A percentile compares a stretch with the other conserved stretches of the same genome.
phyloP scores from a whole-genome alignment of 2,329 filamentous ascomycete genomes.

The Penicillium olsonii region DNA sequence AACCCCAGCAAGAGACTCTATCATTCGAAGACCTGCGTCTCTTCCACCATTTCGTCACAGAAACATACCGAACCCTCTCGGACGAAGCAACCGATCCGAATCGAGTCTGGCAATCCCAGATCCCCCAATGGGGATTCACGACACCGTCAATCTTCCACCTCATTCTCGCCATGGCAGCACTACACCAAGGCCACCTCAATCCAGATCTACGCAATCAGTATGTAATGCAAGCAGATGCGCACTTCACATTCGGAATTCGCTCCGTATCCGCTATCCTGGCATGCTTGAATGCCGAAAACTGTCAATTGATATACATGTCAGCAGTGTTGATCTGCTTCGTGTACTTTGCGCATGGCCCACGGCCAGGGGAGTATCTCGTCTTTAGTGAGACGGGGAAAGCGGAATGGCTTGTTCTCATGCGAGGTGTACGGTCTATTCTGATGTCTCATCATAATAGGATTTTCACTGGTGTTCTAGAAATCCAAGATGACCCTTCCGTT shows the following conservation, averaged over 20 bases:
- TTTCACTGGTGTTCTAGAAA: conserved; percentile 28
- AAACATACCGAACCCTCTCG: conserved; percentile 28
- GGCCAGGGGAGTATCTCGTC: conserved; percentile 33
- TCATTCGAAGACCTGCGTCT: conserved; percentile 33
- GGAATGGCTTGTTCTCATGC: conserved; percentile 36
- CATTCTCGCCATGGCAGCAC: conserved; percentile 32
- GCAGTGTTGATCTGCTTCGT: conserved; percentile 34
- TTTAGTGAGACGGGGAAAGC: conserved; percentile 31
- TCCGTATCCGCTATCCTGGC: conserved; percentile 34
- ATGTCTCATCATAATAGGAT: conserved; percentile 18
- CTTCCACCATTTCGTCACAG: conserved; percentile 34
- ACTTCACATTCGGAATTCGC: conserved; percentile 38
- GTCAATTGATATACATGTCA: conserved; percentile 36
- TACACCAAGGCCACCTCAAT: conserved; percentile 28
- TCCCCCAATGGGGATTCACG: conserved; percentile 32
- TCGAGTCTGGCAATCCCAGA: conserved; percentile 31
- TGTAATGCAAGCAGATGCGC: conserved; percentile 30
- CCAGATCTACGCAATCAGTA: conserved; percentile 24
- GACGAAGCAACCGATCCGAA: conserved; percentile 22
- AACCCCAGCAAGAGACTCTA: conserved; percentile 16
- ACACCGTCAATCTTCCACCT: conserved; percentile 37
- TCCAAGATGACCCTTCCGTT: not conserved
- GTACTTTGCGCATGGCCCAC: conserved; percentile 36
- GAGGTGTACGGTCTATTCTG: conserved; percentile 31
- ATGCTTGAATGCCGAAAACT: conserved; percentile 27